Evolutionary conservation across 179 eudicot species (phyloP).

Genomic region (Gypsophila paniculata): DNA sequence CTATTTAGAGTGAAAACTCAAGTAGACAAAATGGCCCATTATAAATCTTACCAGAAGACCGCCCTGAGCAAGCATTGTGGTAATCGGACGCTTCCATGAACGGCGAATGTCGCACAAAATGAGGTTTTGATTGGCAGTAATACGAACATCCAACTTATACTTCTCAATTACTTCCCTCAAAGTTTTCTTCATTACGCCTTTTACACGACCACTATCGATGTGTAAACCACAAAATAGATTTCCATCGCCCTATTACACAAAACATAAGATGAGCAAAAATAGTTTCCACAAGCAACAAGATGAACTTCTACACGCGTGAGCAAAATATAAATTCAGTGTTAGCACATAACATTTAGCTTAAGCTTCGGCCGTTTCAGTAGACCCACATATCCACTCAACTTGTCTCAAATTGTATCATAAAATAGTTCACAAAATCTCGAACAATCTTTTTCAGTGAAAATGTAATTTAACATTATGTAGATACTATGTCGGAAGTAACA

Average conservation of each 20-base stretch:
- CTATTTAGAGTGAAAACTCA: background rate
- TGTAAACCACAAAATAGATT: slow-evolving; percentile 80
- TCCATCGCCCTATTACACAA: slow-evolving; percentile 77
- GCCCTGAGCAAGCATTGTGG: slow-evolving; percentile 76
- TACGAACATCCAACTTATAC: slow-evolving; percentile 82
- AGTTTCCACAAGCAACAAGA: background rate
- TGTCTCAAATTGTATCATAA: background rate
- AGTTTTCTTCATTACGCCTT: slow-evolving; percentile 77
- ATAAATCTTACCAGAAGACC: slow-evolving; percentile 66
- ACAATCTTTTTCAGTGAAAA: no score
- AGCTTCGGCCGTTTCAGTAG: no score
- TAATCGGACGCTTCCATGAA: slow-evolving; percentile 78
- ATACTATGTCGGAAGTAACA: background rate
- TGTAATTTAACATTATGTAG: background rate
- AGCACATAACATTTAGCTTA: slow-evolving; percentile 1
- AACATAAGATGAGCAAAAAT: background rate
- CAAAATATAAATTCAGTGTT: background rate
- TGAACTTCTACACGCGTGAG: background rate
- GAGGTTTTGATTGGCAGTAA: slow-evolving; percentile 91
- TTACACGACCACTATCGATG: slow-evolving; percentile 87
- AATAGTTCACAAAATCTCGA: background rate
- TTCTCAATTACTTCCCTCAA: slow-evolving; percentile 87
- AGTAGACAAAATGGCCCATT: background rate
- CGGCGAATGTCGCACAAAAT: slow-evolving; percentile 69
- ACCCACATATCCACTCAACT: background rate